phyloP scores from a whole-genome alignment of 257 asterid species.

The Gynochthodes officinalis region DNA sequence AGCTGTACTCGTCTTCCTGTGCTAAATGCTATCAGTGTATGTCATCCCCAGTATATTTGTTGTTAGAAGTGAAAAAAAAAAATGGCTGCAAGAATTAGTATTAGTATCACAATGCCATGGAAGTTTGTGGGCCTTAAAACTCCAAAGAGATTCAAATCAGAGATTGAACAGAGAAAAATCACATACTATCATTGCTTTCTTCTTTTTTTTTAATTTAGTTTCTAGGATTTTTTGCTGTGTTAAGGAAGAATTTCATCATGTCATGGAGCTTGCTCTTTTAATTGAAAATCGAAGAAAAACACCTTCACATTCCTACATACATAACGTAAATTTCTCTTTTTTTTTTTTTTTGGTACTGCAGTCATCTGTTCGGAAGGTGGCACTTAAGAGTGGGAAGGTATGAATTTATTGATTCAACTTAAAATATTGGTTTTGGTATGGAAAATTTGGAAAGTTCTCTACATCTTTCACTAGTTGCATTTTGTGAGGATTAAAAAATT shows the following conservation, averaged over 20 bases:
- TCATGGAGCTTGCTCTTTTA: background rate
- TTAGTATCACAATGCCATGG: too few relatives aligned
- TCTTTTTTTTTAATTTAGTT: background rate
- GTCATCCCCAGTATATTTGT: background rate
- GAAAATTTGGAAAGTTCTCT: background rate
- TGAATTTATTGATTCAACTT: background rate
- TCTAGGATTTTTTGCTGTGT: background rate
- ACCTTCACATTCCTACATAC: background rate
- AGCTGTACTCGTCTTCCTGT: background rate
- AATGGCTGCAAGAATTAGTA: too few relatives aligned
- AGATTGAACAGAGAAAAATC: too few relatives aligned
- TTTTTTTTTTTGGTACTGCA: constrained; percentile 37
- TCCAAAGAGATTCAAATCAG: too few relatives aligned
- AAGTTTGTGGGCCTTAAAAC: too few relatives aligned
- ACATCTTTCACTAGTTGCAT: background rate
- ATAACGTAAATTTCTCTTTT: background rate
- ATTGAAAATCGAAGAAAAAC: too few relatives aligned
- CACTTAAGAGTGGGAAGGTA: constrained; percentile 81
- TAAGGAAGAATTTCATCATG: too few relatives aligned
- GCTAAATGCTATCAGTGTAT: background rate
- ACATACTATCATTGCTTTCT: too few relatives aligned
- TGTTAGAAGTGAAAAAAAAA: background rate
- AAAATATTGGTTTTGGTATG: background rate
- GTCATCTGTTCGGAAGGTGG: constrained; percentile 92
- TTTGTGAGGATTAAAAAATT: background rate